Evolutionary conservation across 2,329 filamentous ascomycete genomes (phyloP).

Genomic region (Polytolypa hystricis): DNA sequence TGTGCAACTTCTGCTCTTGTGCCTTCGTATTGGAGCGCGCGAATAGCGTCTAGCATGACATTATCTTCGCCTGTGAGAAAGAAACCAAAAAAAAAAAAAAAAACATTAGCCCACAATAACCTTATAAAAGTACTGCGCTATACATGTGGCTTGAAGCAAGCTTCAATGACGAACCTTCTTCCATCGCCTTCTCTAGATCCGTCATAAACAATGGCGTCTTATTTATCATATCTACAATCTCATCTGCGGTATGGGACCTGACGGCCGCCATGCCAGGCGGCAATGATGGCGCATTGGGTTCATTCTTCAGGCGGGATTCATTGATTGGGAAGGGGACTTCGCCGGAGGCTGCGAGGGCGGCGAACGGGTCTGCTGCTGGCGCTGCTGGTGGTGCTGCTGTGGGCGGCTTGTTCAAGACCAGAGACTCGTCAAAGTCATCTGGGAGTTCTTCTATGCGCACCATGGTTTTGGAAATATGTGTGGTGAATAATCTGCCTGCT

Average conservation of each 20-base stretch:
- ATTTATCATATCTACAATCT: slow-evolving; percentile 55
- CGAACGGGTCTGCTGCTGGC: slow-evolving; percentile 2
- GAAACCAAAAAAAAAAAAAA: background rate
- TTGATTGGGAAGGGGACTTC: slow-evolving; percentile 31
- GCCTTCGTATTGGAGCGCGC: slow-evolving; percentile 86
- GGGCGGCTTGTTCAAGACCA: slow-evolving; percentile 30
- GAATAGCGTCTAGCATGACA: slow-evolving; percentile 70
- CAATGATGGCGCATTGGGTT: slow-evolving; percentile 33
- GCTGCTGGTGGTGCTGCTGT: slow-evolving; percentile 9
- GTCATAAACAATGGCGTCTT: slow-evolving; percentile 91
- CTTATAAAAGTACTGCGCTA: background rate
- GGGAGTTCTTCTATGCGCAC: slow-evolving; percentile 43
- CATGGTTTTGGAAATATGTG: slow-evolving; percentile 29
- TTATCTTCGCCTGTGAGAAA: slow-evolving; percentile 52
- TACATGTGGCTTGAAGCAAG: slow-evolving; percentile 6
- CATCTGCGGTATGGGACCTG: slow-evolving; percentile 46
- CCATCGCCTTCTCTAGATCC: slow-evolving; percentile 55
- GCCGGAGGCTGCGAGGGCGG: slow-evolving; percentile 14
- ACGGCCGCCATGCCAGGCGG: slow-evolving; percentile 50
- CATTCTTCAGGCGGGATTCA: slow-evolving; percentile 21
- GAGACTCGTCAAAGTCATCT: slow-evolving; percentile 39
- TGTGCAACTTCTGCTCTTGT: slow-evolving; percentile 69
- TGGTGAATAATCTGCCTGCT: too few relatives aligned
- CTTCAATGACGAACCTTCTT: slow-evolving; percentile 33
- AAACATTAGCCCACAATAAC: background rate